These are phyloP conservation scores for Stentor coeruleus DNA, from an alignment of 73 alveolate species.

Conservation along the genomic window DNA sequence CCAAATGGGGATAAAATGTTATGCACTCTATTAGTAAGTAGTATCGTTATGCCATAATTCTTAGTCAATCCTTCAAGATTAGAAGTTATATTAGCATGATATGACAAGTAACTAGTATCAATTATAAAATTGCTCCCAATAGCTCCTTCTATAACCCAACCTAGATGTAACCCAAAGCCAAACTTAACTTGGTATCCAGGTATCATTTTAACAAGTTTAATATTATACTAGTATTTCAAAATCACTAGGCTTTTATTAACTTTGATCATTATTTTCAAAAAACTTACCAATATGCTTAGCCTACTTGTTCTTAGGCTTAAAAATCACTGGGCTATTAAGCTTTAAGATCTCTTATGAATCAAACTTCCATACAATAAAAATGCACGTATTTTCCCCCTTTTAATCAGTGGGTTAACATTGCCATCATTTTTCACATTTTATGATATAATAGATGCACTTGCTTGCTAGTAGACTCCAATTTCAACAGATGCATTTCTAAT, in stretches of 20 bases:
- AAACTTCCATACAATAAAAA: slow-evolving; percentile 84
- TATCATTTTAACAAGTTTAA: not conserved
- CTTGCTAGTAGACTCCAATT: too few relatives aligned
- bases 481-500: slow-evolving; percentile 89
- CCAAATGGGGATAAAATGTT: not conserved
- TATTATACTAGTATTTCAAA: too few relatives aligned
- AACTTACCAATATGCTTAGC: slow-evolving; percentile 25
- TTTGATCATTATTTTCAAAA: too few relatives aligned
- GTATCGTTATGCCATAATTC: slow-evolving; percentile 36
- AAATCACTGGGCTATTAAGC: slow-evolving; percentile 52
- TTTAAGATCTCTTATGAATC: slow-evolving; percentile 49
- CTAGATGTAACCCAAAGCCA: not conserved
- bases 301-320: slow-evolving; percentile 17
- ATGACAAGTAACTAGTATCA: not conserved
- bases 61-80: slow-evolving; percentile 35
- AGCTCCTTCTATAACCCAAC: not conserved
- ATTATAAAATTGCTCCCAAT: not conserved
- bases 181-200: not conserved
- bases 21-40: slow-evolving; percentile 20
- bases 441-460: too few relatives aligned
- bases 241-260: too few relatives aligned
- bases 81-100: slow-evolving; percentile 35
- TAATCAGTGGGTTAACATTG: slow-evolving; percentile 94
- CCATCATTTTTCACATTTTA: too few relatives aligned
- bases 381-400: too few relatives aligned